Conservation (phyloP, 805 yeast species). For the Teunomyces atbi region DNA sequence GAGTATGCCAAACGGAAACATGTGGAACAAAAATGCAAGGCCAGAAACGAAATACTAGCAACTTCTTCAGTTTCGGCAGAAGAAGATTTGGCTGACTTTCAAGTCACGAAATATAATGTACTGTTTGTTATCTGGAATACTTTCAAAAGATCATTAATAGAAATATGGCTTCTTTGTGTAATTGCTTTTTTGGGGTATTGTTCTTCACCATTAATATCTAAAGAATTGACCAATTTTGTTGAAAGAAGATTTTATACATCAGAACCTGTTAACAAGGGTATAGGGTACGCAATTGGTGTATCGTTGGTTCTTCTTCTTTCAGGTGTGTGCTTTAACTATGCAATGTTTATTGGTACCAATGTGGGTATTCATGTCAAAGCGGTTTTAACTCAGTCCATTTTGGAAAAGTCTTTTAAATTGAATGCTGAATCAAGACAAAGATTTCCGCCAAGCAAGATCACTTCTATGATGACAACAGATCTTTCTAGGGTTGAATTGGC, state of each 20-base stretch:
- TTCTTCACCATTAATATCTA: conserved; percentile 1
- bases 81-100: neutral
- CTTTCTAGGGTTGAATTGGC: conserved; percentile 15
- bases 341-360: conserved; percentile 10
- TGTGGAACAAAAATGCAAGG: neutral
- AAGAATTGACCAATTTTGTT: conserved; percentile 7
- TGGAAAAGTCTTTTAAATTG: conserved; percentile 15
- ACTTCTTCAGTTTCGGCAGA: neutral
- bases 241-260: neutral
- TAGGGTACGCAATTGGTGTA: conserved; percentile 8
- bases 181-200: neutral
- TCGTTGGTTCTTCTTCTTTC: neutral
- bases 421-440: conserved; percentile 10
- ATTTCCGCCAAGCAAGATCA: conserved; percentile 14
- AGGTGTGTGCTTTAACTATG: conserved; percentile 9
- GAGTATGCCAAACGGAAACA: conserved; percentile 7
- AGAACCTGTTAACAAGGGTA: conserved; percentile 1
- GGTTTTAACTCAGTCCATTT: conserved; percentile 11
- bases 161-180: neutral
- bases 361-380: conserved; percentile 14
- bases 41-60: conserved; percentile 10
- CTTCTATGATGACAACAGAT: conserved; percentile 16
- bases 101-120: neutral
- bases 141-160: neutral
- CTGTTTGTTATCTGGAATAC: neutral